Conservation (phyloP, 2,329 filamentous ascomycete species). For the Xylaria sp. region DNA sequence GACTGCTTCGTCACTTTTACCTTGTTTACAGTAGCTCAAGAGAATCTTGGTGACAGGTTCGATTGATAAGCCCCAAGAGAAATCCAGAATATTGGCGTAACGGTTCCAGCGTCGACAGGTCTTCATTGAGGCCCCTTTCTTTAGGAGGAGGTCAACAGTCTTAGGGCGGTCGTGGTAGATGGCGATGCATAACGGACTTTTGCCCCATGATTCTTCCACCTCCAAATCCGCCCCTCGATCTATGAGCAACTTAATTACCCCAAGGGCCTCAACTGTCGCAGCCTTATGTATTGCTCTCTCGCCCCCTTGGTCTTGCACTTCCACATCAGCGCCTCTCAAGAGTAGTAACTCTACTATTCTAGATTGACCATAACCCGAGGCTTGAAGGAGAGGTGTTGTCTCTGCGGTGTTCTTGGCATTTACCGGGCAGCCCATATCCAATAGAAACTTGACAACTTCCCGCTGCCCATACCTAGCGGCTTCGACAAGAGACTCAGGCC, state of each 20-base stretch:
- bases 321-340: too few relatives aligned
- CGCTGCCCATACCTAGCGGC: too few relatives aligned
- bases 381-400: too few relatives aligned
- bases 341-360: too few relatives aligned
- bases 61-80: neutral
- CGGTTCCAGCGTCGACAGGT: neutral
- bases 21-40: neutral
- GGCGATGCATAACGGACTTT: neutral
- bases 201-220: neutral
- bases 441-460: too few relatives aligned
- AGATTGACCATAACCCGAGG: too few relatives aligned
- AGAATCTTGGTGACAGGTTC: neutral
- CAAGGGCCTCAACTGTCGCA: too few relatives aligned
- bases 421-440: too few relatives aligned
- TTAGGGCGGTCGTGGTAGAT: neutral
- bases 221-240: neutral
- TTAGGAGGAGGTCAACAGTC: neutral
- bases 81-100: neutral
- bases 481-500: too few relatives aligned
- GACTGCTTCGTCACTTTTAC: neutral
- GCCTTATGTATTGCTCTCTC: too few relatives aligned
- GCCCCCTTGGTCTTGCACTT: too few relatives aligned
- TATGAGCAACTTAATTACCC: neutral
- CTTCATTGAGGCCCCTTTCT: neutral
- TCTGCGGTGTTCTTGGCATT: too few relatives aligned